Evolutionary conservation across 495 filamentous ascomycete species (phyloP).

Genomic region (Xylaria nigripes): DNA sequence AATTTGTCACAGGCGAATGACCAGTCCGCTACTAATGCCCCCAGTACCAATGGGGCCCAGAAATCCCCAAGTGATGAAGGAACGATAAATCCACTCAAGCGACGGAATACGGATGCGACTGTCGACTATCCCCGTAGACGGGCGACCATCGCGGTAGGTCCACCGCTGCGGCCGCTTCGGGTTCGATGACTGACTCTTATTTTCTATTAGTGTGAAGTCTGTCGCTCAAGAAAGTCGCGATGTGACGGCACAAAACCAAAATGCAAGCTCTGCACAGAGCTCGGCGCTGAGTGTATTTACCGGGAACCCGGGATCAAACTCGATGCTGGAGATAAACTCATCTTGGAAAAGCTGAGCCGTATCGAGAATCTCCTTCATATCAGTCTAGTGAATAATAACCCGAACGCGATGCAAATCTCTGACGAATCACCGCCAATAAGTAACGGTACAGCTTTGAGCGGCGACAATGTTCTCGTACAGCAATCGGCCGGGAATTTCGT

Average conservation of each 20-base stretch:
- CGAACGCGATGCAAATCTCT: constrained; percentile 34
- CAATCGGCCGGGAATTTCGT: constrained; percentile 39
- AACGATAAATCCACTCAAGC: constrained; percentile 46
- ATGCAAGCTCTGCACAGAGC: constrained; percentile 72
- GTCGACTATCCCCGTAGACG: constrained; percentile 61
- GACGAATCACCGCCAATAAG: constrained; percentile 61
- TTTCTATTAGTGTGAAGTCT: constrained; percentile 66
- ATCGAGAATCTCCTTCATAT: constrained; percentile 73
- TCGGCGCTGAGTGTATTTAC: constrained; percentile 76
- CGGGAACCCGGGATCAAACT: constrained; percentile 81
- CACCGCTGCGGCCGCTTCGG: constrained; percentile 1
- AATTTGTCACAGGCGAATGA: constrained; percentile 48
- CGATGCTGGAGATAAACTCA: constrained; percentile 77
- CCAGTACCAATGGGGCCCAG: constrained; percentile 34
- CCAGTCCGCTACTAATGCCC: constrained; percentile 25
- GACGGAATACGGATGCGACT: constrained; percentile 57
- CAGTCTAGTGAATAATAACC: constrained; percentile 43
- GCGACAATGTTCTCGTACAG: constrained; percentile 50
- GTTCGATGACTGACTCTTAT: neutral
- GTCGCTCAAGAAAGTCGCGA: constrained; percentile 71
- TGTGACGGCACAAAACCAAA: constrained; percentile 79
- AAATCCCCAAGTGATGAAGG: constrained; percentile 44
- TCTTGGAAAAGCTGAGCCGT: constrained; percentile 64
- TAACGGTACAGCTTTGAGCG: constrained; percentile 58
- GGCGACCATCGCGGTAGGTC: constrained; percentile 64